Evolutionary conservation across 257 asterid species (phyloP).

Genomic region (Solanum sitiens): DNA sequence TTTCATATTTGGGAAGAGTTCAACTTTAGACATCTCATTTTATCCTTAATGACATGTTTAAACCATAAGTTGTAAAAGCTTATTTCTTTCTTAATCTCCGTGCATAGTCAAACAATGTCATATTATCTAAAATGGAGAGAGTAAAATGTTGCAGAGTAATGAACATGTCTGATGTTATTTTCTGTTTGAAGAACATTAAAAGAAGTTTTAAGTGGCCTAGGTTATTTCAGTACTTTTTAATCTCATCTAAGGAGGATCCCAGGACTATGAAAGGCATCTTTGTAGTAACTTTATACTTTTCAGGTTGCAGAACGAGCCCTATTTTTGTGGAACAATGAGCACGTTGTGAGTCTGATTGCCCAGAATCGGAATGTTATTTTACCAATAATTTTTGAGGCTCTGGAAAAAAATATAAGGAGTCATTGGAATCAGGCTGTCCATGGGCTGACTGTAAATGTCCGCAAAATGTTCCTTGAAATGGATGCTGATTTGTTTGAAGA

Average conservation of each 20-base stretch:
- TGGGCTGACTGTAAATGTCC: constrained; percentile 51
- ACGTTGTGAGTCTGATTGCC: constrained; percentile 49
- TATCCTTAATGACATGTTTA: neutral
- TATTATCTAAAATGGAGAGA: neutral
- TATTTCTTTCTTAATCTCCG: neutral
- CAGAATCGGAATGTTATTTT: constrained; percentile 49
- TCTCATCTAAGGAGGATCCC: neutral
- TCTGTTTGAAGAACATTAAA: neutral
- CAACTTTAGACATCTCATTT: neutral
- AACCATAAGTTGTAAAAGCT: neutral
- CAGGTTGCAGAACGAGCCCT: constrained; percentile 89
- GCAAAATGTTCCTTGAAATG: constrained; percentile 67
- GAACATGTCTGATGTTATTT: neutral
- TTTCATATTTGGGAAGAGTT: neutral
- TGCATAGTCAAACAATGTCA: neutral
- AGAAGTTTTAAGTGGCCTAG: neutral
- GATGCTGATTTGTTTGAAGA: constrained; percentile 58
- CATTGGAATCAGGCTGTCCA: constrained; percentile 86
- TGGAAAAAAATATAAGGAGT: constrained; percentile 56
- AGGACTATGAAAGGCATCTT: neutral
- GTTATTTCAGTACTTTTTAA: neutral
- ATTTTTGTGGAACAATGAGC: constrained; percentile 71
- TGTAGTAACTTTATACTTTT: constrained; percentile 4
- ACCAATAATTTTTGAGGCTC: constrained; percentile 61
- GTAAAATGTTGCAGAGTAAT: neutral